Evolutionary conservation across 1,139 yeast species (phyloP).

Genomic region (Taphrina communis): DNA sequence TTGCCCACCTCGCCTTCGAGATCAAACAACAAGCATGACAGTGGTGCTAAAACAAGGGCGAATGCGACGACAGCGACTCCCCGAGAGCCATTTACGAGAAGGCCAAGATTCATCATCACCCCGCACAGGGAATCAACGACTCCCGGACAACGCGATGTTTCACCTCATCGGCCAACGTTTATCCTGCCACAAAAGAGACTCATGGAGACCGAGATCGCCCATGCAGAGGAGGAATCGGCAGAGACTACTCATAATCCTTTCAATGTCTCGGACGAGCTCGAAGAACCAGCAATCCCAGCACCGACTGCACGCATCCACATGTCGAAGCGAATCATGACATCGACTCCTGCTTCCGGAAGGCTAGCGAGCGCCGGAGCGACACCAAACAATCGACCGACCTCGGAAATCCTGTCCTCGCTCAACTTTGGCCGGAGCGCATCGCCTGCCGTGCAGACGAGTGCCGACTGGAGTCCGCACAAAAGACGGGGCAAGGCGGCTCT

Average conservation of each 20-base stretch:
- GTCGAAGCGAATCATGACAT: constrained; percentile 8
- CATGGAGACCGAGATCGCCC: background rate
- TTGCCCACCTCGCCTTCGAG: background rate
- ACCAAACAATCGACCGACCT: background rate
- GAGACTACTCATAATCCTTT: constrained; percentile 26
- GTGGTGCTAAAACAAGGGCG: background rate
- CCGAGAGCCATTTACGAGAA: background rate
- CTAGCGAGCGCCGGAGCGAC: background rate
- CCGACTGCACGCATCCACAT: background rate
- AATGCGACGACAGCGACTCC: background rate
- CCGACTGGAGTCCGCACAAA: constrained; percentile 34
- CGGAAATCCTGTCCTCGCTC: constrained; percentile 10
- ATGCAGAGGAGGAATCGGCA: background rate
- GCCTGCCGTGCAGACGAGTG: background rate
- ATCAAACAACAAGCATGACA: too few species aligned
- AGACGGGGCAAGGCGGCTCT: constrained; percentile 3
- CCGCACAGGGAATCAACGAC: background rate
- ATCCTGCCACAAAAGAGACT: background rate
- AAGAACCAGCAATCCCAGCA: constrained; percentile 17
- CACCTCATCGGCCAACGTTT: background rate
- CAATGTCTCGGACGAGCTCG: constrained; percentile 39
- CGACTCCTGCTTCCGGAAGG: background rate
- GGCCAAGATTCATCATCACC: background rate
- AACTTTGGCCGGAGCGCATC: constrained; percentile 1
- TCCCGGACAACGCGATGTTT: background rate